Base-by-base conservation (phyloP, 306 rosid species). In the Ammopiptanthus mongolicus region DNA sequence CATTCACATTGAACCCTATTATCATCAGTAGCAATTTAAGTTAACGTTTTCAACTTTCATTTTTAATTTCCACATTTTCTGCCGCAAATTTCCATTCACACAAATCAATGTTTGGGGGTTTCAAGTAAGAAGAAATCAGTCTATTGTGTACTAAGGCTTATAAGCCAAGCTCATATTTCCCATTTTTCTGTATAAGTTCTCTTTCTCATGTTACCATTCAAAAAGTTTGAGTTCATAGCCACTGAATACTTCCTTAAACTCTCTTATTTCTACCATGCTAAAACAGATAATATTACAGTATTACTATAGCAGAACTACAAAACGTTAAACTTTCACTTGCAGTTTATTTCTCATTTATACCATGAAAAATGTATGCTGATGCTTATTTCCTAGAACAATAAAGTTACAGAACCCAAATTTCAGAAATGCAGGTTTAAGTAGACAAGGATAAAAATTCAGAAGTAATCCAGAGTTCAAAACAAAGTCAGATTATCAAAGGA, bases 131-230 rank as follows among this genome's bases (percentile, higher is more conserved):
- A 65, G 51, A 74, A 47, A 64, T 52, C 18, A 53, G 17, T 19
- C 12, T 48, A 47, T 18, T 3, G 28, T 28, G 69, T 59, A 12
- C 31, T 17, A 10, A 53, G 50, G 50, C 29, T 19, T 13, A 31
- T 31, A 37, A 17, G 67, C 19, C 61, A 77, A 77, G 53, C 53
- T 68, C 51, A 58, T 57, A 46, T 68, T 17, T 44, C 67, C 41
- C 34, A 53, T 28, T 12, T 15, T 65, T 55, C 39, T 10, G 46
- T 65, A 58, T 2, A 36, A 60, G 18, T 46, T 63, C 18, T 63
- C 68, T 36, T 66, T 68, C 37, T 29, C 77, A 14, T 58, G 36
- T 13, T 36, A 48, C 47, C 52, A 67, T 75, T 31, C 56, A 75
- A 34, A 42, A 39, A n/a, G 7, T 19, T 53, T 19, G 14, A 58